These are phyloP conservation scores for Aspergillus sclerotiicarbonarius DNA, from an alignment of 495 filamentous ascomycete species.

Conservation along the genomic window DNA sequence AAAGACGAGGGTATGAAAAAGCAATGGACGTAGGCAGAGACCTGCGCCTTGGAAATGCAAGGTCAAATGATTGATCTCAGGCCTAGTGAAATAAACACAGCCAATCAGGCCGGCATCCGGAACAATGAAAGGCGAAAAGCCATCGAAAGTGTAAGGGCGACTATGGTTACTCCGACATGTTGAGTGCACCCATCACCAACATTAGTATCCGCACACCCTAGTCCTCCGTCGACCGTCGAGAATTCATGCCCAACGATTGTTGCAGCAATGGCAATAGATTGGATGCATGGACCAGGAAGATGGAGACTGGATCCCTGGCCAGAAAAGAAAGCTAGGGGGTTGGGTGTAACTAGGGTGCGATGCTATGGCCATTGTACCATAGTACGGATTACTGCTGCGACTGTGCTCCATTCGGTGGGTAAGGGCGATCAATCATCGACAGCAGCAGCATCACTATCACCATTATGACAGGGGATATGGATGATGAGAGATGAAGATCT, in stretches of 20 bases:
- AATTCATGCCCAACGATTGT: slow-evolving; percentile 42
- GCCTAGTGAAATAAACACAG: slow-evolving; percentile 3
- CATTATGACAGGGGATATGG: background rate
- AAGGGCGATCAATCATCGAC: background rate
- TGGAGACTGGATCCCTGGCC: slow-evolving; percentile 17
- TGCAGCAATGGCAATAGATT: slow-evolving; percentile 33
- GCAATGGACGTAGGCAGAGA: background rate
- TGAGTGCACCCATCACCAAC: slow-evolving; percentile 1
- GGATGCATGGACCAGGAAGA: slow-evolving; percentile 27
- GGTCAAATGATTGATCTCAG: slow-evolving; percentile 11
- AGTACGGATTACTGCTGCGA: background rate
- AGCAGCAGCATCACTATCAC: background rate
- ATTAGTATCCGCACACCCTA: background rate
- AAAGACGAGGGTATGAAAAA: background rate
- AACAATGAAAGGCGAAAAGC: slow-evolving; percentile 5
- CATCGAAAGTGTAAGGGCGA: background rate
- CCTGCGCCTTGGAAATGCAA: slow-evolving; percentile 4
- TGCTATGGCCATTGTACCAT: background rate
- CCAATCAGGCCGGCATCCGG: background rate
- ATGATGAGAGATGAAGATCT: background rate
- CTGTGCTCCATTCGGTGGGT: background rate
- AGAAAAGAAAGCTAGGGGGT: slow-evolving; percentile 5
- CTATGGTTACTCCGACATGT: slow-evolving; percentile 1
- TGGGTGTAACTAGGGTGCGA: background rate
- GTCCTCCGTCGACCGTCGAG: slow-evolving; percentile 7